A percentile compares a stretch with the other conserved stretches of the same genome.
These are phyloP conservation scores for Podospora sp. DNA, from an alignment of 495 filamentous ascomycete genomes.

Conservation along the genomic window DNA sequence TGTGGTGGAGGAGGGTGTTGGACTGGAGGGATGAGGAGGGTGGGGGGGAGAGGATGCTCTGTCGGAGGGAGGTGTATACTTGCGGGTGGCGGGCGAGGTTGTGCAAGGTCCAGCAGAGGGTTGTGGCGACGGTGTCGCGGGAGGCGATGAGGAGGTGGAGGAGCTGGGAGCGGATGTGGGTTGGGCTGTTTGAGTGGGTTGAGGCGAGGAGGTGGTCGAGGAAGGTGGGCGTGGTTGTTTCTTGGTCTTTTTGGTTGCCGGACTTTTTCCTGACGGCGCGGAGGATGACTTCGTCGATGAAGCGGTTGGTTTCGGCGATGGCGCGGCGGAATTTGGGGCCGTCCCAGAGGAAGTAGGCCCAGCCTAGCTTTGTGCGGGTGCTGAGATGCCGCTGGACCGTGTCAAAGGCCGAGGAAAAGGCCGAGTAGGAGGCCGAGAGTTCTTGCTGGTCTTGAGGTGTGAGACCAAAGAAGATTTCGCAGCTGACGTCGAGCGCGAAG, in stretches of 20 bases:
- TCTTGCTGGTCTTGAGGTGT: not conserved
- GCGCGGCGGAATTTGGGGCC: slow-evolving; percentile 1
- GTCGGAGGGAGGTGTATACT: not conserved
- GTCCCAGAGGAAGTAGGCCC: slow-evolving; percentile 1
- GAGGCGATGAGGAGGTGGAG: slow-evolving; percentile 6
- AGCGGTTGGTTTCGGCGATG: slow-evolving; percentile 7
- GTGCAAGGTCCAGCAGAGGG: not conserved
- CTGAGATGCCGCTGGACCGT: not conserved
- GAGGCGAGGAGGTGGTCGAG: slow-evolving; percentile 4
- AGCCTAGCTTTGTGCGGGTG: slow-evolving; percentile 2
- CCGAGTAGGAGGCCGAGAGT: not conserved
- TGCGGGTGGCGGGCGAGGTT: not conserved
- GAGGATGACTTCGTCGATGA: not conserved
- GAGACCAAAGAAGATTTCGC: slow-evolving; percentile 25
- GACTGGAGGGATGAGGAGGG: no score
- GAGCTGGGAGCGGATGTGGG: not conserved
- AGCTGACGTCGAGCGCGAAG: slow-evolving; percentile 30
- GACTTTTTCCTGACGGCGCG: no score
- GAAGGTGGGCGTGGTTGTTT: not conserved
- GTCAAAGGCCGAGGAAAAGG: not conserved
- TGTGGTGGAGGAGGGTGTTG: slow-evolving; percentile 51
- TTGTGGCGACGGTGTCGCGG: slow-evolving; percentile 1
- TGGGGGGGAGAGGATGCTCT: slow-evolving; percentile 38
- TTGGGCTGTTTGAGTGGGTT: not conserved
- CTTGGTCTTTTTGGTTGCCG: not conserved